Evolutionary conservation across 2,329 filamentous ascomycete genomes (phyloP), one percentile per base, ranked within the genome.

Genomic region (Exophiala viscosa): DNA sequence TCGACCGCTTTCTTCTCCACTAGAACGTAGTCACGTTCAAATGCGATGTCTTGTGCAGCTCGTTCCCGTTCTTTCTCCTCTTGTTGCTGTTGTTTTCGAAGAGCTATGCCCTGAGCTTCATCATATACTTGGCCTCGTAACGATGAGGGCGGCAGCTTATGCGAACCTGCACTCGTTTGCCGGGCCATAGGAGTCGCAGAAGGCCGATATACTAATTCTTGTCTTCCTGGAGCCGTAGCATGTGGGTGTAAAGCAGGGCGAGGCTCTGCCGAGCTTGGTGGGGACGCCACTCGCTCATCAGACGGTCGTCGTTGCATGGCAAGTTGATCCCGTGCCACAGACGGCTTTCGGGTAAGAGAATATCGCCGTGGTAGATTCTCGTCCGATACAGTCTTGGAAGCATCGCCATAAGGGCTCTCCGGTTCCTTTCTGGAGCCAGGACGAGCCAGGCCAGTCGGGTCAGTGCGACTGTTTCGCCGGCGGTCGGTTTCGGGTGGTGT

Each of bases 1-100:
- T 97, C 92, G 9, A 99, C 91, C 15, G 90, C 87, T 60, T 87
- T 85, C 74, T 96, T 96, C 73, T 99, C 93, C 10, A 99, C 89
- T 20, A 97, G 79, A 15, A 99, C 92, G 64, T 97, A 99, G 60
- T 97, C 93, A 60, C 92, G 84, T 67, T 96, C 91, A 62, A 95
- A 87, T 1, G 88, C 88, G 44, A 95, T 84, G 59, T 97, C 92
- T 63, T 95, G 88, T 2, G 88, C 90, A 3, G 86, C 87, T 41
- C 79, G 78, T 59, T 87, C 84, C 36, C 77, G 76, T 45, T 78
- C 78, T 45, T 75, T 73, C 32, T 71, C 68, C 55, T 69, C 57
- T 7, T 67, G 68, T 35, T 66, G 66, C 23, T 66, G 68, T 35
- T 66, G 66, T 20, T 66, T 64, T 38, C 58, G 58, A 14, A 48